phyloP scores from a whole-genome alignment of 2,329 filamentous ascomycete species.

The Scedosporium dehoogii region DNA sequence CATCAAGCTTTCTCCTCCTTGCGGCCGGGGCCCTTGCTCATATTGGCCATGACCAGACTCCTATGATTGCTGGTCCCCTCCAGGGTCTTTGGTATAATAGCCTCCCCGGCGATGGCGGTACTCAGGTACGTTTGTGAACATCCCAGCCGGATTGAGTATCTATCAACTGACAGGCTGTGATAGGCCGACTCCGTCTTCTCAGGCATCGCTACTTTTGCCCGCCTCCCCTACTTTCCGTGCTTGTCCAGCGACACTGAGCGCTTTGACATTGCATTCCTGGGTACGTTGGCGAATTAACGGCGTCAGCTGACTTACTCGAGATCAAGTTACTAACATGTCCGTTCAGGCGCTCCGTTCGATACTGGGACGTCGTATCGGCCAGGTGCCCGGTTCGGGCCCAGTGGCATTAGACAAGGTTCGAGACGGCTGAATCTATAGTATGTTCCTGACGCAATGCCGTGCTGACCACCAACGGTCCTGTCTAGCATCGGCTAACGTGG shows the following conservation, averaged over 20 bases:
- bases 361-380: constrained; percentile 75
- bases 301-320: constrained; percentile 52
- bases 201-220: constrained; percentile 67
- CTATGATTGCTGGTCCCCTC: constrained; percentile 54
- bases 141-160: not conserved
- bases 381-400: constrained; percentile 74
- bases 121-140: constrained; percentile 38
- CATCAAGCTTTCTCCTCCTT: constrained; percentile 22
- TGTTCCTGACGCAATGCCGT: constrained; percentile 49
- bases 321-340: constrained; percentile 44
- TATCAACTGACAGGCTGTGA: not conserved
- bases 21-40: constrained; percentile 49
- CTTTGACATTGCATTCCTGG: constrained; percentile 64
- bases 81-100: constrained; percentile 74
- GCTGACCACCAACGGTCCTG: constrained; percentile 68
- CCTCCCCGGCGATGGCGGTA: constrained; percentile 74
- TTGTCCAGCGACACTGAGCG: constrained; percentile 52
- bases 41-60: constrained; percentile 47
- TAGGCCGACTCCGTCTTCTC: constrained; percentile 34
- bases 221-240: constrained; percentile 59
- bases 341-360: constrained; percentile 50
- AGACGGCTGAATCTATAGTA: constrained; percentile 83
- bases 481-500: not conserved
- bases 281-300: constrained; percentile 59
- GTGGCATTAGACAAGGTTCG: constrained; percentile 77